phyloP scores from a whole-genome alignment of 2,329 filamentous ascomycete genomes.

The Aureobasidium sp. region DNA sequence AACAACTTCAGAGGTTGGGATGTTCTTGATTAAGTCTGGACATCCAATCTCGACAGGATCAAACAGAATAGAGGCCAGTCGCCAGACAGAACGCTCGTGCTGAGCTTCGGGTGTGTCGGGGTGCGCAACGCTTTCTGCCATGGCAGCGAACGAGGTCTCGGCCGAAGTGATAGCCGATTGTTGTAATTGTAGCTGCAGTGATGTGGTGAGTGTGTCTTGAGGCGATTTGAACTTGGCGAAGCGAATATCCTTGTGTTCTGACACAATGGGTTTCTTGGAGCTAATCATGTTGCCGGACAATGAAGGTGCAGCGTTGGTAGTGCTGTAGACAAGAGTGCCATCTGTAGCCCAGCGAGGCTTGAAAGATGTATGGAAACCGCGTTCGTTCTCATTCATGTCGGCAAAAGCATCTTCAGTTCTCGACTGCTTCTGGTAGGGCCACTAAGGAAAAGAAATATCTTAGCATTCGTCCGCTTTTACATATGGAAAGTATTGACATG shows the following conservation, averaged over 20 bases:
- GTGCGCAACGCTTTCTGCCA: slow-evolving; percentile 30
- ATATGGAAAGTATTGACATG: slow-evolving; percentile 4
- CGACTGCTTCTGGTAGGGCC: slow-evolving; percentile 73
- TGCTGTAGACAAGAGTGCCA: slow-evolving; percentile 61
- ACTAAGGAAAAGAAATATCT: slow-evolving; percentile 47
- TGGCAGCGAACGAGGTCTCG: slow-evolving; percentile 34
- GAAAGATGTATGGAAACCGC: slow-evolving; percentile 61
- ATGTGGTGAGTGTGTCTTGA: slow-evolving; percentile 18
- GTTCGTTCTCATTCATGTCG: slow-evolving; percentile 55
- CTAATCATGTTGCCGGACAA: slow-evolving; percentile 44
- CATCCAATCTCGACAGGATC: slow-evolving; percentile 46
- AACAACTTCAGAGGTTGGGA: slow-evolving; percentile 34
- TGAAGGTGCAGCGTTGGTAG: slow-evolving; percentile 31
- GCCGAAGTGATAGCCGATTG: slow-evolving; percentile 18
- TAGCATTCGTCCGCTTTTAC: slow-evolving; percentile 31
- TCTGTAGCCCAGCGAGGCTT: slow-evolving; percentile 73
- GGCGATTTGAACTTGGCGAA: slow-evolving; percentile 53
- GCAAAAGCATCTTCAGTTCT: slow-evolving; percentile 58
- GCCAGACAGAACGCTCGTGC: slow-evolving; percentile 73
- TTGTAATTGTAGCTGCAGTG: slow-evolving; percentile 47
- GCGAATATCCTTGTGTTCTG: slow-evolving; percentile 55
- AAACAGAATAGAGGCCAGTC: slow-evolving; percentile 78
- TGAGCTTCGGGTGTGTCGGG: slow-evolving; percentile 7
- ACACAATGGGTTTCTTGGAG: slow-evolving; percentile 50
- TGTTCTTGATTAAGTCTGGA: slow-evolving; percentile 25